Evolutionary conservation across 257 asterid species (phyloP), one percentile per base, ranked within the genome.

Genomic region (Nicotiana noctiflora): DNA sequence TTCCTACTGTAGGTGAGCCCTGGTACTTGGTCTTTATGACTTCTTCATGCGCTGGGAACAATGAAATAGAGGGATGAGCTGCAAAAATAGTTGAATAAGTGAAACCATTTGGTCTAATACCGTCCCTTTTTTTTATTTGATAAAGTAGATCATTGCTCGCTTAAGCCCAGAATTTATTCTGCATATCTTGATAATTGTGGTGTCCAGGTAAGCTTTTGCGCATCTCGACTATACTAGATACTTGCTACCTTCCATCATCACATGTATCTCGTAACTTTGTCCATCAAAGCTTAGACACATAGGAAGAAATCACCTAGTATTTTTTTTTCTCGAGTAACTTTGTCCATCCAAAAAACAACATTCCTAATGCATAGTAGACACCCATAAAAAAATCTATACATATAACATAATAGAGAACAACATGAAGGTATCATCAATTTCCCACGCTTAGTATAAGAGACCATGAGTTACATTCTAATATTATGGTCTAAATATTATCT

Each of bases 11-110:
- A 76, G 90, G 52, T 49, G 90, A 87, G 61, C 80, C 87, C 74
- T 90, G 91, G 21, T 89, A 91, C 80, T 89, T 93, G 77, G 91
- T 87, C 86, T 94, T 93, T 80, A 93, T 74, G 84, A 91, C 88
- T 57, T 89, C 93, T 40, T 92, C 92, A 59, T 94, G 98, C 83
- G 90, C 84, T 87, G 91, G 96, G 81, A 84, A 84, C 76, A 91
- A 81, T 10, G 93, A 81, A 79, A 82, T 74, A 32, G 79, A 29
- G 59, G 93, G 90, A 83, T 93, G 92, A 59, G 92, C 88, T 61
- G 91, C 75, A 53, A 93, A 87, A 77, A 91, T 84, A 25, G 92
- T 87, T 34, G 98, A 90, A 82, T 94, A 94, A 77, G 97, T 93
- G 87, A 88, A 93, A 76, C 63, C 44, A 37, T 6, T 32, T 32